These are phyloP conservation scores for Kokia cookei DNA, from an alignment of 441 rosid species.

Conservation along the genomic window DNA sequence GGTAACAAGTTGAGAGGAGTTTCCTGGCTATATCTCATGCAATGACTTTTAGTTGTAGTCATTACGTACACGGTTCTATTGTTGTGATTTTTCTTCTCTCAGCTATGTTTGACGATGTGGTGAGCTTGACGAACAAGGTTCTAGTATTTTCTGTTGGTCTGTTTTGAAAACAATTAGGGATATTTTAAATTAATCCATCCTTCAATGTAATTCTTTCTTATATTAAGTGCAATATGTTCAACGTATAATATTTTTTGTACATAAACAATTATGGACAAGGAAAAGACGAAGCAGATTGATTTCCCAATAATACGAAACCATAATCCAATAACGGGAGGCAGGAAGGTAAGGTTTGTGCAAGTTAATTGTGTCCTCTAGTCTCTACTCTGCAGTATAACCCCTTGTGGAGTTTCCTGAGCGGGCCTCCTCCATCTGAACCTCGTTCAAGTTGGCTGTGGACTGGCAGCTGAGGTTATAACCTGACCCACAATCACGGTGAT, in stretches of 20 bases:
- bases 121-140: not conserved
- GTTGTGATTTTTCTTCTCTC: not conserved
- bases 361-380: not conserved
- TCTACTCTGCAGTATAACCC: not conserved
- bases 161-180: not conserved
- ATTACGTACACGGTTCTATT: too few species aligned
- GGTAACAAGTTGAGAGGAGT: not conserved
- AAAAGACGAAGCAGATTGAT: not conserved
- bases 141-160: not conserved
- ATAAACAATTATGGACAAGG: not conserved
- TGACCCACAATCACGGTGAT: conserved; percentile 77
- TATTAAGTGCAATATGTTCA: not conserved
- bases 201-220: not conserved
- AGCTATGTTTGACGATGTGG: not conserved
- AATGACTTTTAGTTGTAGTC: not conserved
- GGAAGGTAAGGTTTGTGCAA: not conserved
- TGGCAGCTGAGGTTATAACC: conserved; percentile 30
- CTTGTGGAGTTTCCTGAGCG: not conserved
- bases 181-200: too few species aligned
- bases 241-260: not conserved
- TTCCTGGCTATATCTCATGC: not conserved
- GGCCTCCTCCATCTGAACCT: not conserved
- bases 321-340: not conserved
- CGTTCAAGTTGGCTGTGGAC: not conserved
- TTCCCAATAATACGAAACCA: not conserved